These are phyloP conservation scores for Metschnikowia santaceciliae DNA, from an alignment of 805 yeast genomes.

Conservation along the genomic window DNA sequence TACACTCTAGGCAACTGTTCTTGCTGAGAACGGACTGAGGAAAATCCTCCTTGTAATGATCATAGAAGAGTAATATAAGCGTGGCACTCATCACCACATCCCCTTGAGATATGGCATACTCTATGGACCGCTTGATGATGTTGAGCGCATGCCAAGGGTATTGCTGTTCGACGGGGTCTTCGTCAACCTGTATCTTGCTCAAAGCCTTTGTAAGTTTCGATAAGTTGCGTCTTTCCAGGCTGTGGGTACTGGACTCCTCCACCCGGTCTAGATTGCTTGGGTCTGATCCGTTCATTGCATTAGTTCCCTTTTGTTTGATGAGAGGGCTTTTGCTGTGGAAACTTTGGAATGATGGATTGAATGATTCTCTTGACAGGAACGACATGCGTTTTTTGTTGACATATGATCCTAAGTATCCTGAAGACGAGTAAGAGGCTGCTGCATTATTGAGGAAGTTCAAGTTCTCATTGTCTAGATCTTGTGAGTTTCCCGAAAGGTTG, in stretches of 20 bases:
- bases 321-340: conserved; percentile 3
- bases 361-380: conserved; percentile 11
- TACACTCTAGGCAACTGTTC: conserved; percentile 49
- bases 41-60: conserved; percentile 14
- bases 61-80: conserved; percentile 50
- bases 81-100: conserved; percentile 60
- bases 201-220: conserved; percentile 28
- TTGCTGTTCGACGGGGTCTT: conserved; percentile 2
- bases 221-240: conserved; percentile 9
- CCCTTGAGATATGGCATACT: conserved; percentile 57
- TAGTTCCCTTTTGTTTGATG: background rate
- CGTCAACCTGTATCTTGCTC: conserved; percentile 6
- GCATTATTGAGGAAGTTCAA: conserved; percentile 19
- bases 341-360: conserved; percentile 6
- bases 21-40: conserved; percentile 15
- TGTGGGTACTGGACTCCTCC: conserved; percentile 16
- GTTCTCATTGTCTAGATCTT: conserved; percentile 37
- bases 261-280: conserved; percentile 13
- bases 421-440: conserved; percentile 13
- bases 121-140: conserved; percentile 49
- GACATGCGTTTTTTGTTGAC: background rate
- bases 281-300: background rate
- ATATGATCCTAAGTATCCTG: conserved; percentile 6
- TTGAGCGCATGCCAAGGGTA: conserved; percentile 57
- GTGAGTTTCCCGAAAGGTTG: conserved; percentile 1